Conservation (phyloP, 345 rosid genomes). For the Eucalyptus regnans region DNA sequence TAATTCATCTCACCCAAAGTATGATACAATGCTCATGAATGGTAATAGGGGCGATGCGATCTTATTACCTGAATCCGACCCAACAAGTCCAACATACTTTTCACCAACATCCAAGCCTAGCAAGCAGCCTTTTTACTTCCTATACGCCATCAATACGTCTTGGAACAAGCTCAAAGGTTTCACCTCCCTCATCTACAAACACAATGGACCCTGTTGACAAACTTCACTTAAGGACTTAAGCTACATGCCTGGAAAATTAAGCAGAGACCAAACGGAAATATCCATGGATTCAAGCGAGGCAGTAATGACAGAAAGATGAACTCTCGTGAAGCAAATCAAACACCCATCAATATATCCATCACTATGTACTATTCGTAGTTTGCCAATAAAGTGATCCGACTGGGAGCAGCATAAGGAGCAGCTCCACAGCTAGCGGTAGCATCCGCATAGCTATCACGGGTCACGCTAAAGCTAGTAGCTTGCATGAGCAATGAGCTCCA, state of each 20-base stretch:
- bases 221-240: neutral
- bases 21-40: neutral
- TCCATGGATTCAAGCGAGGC: neutral
- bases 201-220: neutral
- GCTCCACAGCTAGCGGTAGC: neutral
- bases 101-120: conserved; percentile 90
- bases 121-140: conserved; percentile 19
- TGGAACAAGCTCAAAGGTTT: conserved; percentile 43
- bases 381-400: neutral
- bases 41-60: conserved; percentile 43
- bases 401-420: neutral
- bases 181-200: conserved; percentile 57
- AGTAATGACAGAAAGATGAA: neutral
- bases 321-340: neutral
- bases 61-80: conserved; percentile 40
- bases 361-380: neutral
- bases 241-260: neutral
- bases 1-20: neutral
- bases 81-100: conserved; percentile 74
- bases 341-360: neutral
- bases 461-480: neutral
- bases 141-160: conserved; percentile 26
- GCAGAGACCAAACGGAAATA: neutral
- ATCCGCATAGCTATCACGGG: neutral
- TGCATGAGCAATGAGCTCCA: neutral